A percentile compares a stretch with the other conserved stretches of the same genome.
Evolutionary conservation across 2,329 filamentous ascomycete species (phyloP).

Genomic region (Apiospora hydei): DNA sequence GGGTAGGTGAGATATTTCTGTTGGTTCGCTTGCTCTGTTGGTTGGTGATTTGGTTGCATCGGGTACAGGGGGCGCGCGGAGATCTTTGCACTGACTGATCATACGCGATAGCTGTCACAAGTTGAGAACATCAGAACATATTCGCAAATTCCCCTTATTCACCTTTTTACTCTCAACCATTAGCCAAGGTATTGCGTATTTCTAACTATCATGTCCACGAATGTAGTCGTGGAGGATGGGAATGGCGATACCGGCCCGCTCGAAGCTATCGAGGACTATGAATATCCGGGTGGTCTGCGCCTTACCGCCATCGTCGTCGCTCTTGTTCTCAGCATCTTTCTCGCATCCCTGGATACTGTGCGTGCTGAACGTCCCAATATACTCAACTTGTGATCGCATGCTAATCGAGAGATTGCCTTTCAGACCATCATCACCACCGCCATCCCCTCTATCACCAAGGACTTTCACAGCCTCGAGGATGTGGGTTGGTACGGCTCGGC

Average conservation of each 20-base stretch:
- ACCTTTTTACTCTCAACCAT: too few species aligned
- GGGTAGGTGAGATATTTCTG: too few species aligned
- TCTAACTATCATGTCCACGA: background rate
- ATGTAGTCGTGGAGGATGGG: background rate
- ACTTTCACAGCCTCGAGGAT: conserved; percentile 22
- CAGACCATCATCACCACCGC: conserved; percentile 23
- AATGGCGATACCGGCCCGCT: background rate
- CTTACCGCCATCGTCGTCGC: conserved; percentile 24
- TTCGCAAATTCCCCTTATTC: background rate
- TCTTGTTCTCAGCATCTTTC: conserved; percentile 28
- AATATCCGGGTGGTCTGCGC: conserved; percentile 26
- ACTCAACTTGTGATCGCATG: background rate
- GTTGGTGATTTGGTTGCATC: too few species aligned
- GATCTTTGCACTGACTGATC: too few species aligned
- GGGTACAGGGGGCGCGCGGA: too few species aligned
- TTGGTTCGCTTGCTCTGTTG: too few species aligned
- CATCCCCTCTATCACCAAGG: conserved; percentile 20
- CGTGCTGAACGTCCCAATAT: background rate
- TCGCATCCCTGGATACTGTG: conserved; percentile 28
- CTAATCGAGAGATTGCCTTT: background rate
- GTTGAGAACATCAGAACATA: background rate
- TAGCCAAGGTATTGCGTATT: too few species aligned
- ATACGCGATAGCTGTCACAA: too few species aligned
- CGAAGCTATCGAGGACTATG: conserved; percentile 18
- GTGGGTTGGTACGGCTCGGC: conserved; percentile 27